Percentiles rank a stretch among this genome's conserved stretches.
phyloP scores from a whole-genome alignment of 2,329 filamentous ascomycete genomes.

The Talaromyces sp. region DNA sequence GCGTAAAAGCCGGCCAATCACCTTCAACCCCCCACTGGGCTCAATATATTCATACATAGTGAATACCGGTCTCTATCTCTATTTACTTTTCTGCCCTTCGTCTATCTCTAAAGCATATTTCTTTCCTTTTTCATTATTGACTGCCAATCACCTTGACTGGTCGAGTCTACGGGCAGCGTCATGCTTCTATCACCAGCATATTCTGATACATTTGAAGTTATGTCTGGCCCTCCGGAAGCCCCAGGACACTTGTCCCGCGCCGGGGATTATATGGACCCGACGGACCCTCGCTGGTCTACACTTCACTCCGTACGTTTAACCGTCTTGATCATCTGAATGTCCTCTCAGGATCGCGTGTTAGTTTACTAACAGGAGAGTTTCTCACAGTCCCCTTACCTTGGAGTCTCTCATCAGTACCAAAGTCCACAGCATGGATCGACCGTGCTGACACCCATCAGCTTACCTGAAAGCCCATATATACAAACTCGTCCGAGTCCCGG shows the following conservation, averaged over 20 bases:
- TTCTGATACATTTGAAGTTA: conserved; percentile 23
- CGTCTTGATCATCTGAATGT: conserved; percentile 7
- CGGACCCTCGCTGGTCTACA: conserved; percentile 29
- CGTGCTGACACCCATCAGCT: conserved; percentile 39
- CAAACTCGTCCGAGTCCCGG: conserved; percentile 33
- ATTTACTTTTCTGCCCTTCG: neutral
- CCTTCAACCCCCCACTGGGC: neutral
- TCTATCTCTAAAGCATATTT: neutral
- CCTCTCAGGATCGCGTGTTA: neutral
- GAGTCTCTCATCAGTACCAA: conserved; percentile 32
- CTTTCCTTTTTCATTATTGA: neutral
- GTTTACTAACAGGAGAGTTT: neutral
- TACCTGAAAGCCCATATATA: conserved; percentile 34
- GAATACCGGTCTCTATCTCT: neutral
- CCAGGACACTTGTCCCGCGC: conserved; percentile 28
- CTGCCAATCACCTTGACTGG: conserved; percentile 8
- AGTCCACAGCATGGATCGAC: conserved; percentile 29
- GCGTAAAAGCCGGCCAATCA: neutral
- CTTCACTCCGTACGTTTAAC: conserved; percentile 31
- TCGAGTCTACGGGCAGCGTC: conserved; percentile 22
- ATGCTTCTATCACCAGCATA: conserved; percentile 28
- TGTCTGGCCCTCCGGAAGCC: conserved; percentile 28
- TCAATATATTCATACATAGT: neutral
- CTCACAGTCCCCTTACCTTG: conserved; percentile 26
- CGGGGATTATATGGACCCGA: conserved; percentile 28